phyloP scores from a whole-genome alignment of 2,329 filamentous ascomycete genomes.

The Diaporthe velutina region DNA sequence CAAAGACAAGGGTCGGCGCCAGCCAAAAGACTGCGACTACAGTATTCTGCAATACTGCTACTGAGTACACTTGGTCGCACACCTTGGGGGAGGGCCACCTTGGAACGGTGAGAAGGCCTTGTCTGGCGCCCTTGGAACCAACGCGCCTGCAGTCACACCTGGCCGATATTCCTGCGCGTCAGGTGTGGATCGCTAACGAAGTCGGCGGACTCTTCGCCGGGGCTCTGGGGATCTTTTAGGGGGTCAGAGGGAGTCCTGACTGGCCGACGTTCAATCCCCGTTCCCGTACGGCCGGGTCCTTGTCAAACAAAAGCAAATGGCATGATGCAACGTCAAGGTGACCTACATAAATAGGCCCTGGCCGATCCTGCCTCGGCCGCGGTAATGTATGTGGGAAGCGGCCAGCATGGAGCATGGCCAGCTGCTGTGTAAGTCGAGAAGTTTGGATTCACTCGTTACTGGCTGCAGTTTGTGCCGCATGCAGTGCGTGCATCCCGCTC shows the following conservation, averaged over 20 bases:
- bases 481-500: constrained; percentile 22
- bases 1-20: constrained; percentile 6
- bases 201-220: constrained; percentile 7
- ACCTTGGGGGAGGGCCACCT: constrained; percentile 17
- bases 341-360: constrained; percentile 16
- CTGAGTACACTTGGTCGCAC: constrained; percentile 12
- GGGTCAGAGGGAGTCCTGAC: neutral
- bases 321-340: constrained; percentile 29
- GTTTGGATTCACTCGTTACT: constrained; percentile 24
- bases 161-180: constrained; percentile 25
- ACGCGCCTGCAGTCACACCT: constrained; percentile 24
- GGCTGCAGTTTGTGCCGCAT: constrained; percentile 16
- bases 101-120: constrained; percentile 17
- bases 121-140: neutral
- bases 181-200: constrained; percentile 28
- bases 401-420: constrained; percentile 30
- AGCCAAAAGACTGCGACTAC: neutral
- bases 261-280: constrained; percentile 17
- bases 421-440: constrained; percentile 27
- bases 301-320: constrained; percentile 35
- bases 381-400: constrained; percentile 6
- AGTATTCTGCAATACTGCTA: neutral
- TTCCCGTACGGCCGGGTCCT: constrained; percentile 30
- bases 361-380: constrained; percentile 25
- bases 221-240: neutral